Base-by-base conservation (phyloP, 371 early-diverging fungal species). In the Mortierella sp. region DNA sequence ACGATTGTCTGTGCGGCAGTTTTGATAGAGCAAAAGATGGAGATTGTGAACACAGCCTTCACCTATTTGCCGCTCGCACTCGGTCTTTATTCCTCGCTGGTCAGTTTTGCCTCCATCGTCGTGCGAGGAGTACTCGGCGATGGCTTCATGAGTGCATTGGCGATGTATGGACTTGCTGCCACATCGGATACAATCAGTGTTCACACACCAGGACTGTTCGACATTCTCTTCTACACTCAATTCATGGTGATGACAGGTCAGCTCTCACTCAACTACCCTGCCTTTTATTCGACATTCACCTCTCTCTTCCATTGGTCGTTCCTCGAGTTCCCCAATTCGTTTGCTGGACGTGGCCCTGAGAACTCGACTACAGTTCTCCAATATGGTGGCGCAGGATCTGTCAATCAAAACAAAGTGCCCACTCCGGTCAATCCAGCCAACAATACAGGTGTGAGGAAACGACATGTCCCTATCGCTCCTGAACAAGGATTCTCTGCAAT, bases 241-340 rank as follows among this genome's bases (percentile, higher is more conserved):
- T 87, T 85, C 46, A 82, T 87, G 51, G 79, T 83, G 13, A 71
- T 74, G 39, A 76, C 79, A 1, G 85, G 85, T 1, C 82, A 79
- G 47, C 80, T 87, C 54, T 82, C 80, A 24, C 48, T 87, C 45
- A 69, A 78, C 50, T 87, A 87, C 54, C 87, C 87, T 6, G 60
- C 72, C 6, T 87, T 87, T 46, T 83, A 85, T 53, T 60, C 79
- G 0, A 69, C 86, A 7, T 85, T 87, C 59, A 79, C 83, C 0
- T 81, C 86, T 0, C 82, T 85, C 52, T 87, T 87, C 51, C 72
- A 84, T 16, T 87, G 87, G 87, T 82, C 85, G 25, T 85, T 81
- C 39, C 67, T 87, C n/a, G 66, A 76, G 51, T 76, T 76, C 27
- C 48, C 58, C 19, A 65, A 65, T 25, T 76, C 77, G 10, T 61